phyloP scores from a whole-genome alignment of 768 basidiomycete genomes.

The Gelatoporia subvermispora region DNA sequence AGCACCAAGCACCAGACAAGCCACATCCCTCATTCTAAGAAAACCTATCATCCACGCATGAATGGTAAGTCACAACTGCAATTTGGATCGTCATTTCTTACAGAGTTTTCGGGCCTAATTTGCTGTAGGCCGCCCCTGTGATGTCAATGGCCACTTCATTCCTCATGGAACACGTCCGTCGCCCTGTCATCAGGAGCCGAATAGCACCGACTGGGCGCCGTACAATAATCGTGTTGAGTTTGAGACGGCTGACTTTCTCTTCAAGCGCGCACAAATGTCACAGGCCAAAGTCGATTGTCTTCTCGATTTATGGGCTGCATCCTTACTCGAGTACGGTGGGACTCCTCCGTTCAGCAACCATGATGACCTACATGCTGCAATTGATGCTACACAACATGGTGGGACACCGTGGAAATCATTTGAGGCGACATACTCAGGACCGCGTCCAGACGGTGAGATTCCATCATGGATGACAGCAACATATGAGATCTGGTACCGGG shows the following conservation, averaged over 20 bases:
- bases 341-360: conserved; percentile 22
- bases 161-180: no score
- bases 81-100: no score
- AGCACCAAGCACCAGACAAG: no score
- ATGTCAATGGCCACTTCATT: no score
- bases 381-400: conserved; percentile 30
- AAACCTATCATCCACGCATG: no score
- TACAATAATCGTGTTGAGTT: conserved; percentile 15
- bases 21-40: no score
- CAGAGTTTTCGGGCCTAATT: no score
- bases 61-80: no score
- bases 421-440: conserved; percentile 21
- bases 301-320: conserved; percentile 11
- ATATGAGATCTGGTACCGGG: conserved; percentile 20
- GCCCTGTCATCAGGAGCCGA: no score
- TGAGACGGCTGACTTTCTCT: conserved; percentile 19
- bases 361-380: conserved; percentile 27
- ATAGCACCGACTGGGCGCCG: conserved; percentile 2
- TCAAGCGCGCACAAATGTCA: conserved; percentile 16
- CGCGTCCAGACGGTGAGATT: background rate
- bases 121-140: no score
- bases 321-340: conserved; percentile 2
- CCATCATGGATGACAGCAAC: conserved; percentile 23
- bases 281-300: conserved; percentile 2
- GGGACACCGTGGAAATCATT: conserved; percentile 35